These are phyloP conservation scores for Acanthamoeba triangularis DNA, from an alignment of 208 protist species.

Conservation along the genomic window DNA sequence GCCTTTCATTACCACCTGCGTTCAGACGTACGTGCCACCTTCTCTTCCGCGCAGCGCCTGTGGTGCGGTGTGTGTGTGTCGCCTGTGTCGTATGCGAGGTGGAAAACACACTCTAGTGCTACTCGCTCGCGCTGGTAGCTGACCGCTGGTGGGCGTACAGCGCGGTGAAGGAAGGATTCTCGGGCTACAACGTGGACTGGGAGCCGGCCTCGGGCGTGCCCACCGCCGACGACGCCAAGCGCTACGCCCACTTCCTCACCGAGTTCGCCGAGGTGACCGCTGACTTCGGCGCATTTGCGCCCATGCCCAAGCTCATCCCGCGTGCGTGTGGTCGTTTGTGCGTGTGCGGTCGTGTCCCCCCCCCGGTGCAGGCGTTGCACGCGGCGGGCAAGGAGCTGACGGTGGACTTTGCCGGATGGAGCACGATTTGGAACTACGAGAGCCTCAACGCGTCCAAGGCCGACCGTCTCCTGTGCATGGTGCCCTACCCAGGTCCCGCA, in stretches of 20 bases:
- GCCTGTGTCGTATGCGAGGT: background rate
- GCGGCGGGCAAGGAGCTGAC: constrained; percentile 36
- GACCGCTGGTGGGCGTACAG: background rate
- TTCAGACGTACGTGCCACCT: background rate
- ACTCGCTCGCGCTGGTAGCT: background rate
- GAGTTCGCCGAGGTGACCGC: constrained; percentile 72
- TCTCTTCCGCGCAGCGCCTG: background rate
- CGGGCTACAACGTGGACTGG: constrained; percentile 83
- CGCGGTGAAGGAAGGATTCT: constrained; percentile 74
- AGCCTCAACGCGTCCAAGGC: constrained; percentile 33
- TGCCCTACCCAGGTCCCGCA: background rate
- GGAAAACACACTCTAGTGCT: background rate
- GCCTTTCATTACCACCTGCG: constrained; percentile 45
- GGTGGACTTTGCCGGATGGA: constrained; percentile 58
- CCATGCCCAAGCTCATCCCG: background rate
- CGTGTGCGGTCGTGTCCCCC: background rate
- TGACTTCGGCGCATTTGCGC: constrained; percentile 21
- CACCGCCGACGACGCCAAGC: constrained; percentile 53
- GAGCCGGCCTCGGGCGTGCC: constrained; percentile 72
- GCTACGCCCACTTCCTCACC: constrained; percentile 78
- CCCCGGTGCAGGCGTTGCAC: constrained; percentile 34
- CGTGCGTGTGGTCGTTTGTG: background rate
- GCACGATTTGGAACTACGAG: constrained; percentile 29
- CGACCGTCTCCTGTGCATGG: constrained; percentile 20
- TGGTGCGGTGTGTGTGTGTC: background rate